Evolutionary conservation across 75 land plant genomes (phyloP), one percentile per base, ranked within the genome.

Genomic region (Sequoia sempervirens): DNA sequence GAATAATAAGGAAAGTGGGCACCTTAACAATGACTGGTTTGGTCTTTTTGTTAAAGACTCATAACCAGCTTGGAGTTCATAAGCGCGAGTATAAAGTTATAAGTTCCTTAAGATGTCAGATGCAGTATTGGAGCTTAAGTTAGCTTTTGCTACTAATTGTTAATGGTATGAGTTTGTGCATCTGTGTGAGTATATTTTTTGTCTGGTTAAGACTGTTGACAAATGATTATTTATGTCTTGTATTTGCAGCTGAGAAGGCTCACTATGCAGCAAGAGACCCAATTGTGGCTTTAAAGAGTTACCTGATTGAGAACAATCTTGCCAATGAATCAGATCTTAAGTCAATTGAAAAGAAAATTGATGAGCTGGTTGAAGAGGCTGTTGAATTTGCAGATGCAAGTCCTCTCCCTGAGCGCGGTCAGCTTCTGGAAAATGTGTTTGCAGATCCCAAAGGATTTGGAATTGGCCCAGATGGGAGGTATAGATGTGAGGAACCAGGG

Each of bases 391-490:
- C 99, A 18, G 98, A 97, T 86, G 89, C 86, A 69, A 96, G 98
- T 84, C 96, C 96, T n/a, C 89, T 52, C 73, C 99, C 99, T 20
- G 85, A 73, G 3, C 91, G 99, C 17, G 93, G 93, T 87, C 99
- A 97, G 88, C 91, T 97, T 17, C 88, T 97, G 38, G 96, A 96
- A 87, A 97, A 97, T 86, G 99, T 97, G 20, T 97, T 97, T 92
- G 96, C 93, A 20, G 98, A 97, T 85, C 99, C 99, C 0, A 95
- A 91, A 83, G 99, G 99, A 2, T 97, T 97, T 89, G 98, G 99
- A 46, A 94, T 97, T 83, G 99, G 98, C 7, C 95, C 98, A 50
- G 98, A 97, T 91, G 98, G 99, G 1, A 93, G 83, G 82, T 97
- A 97, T 87, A 92, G 99, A 83, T 97, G 99, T 76, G 99, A 97